Evolutionary conservation across 768 basidiomycete species (phyloP), one percentile per base, ranked within the genome.

Genomic region (Thelephora ganbajun): DNA sequence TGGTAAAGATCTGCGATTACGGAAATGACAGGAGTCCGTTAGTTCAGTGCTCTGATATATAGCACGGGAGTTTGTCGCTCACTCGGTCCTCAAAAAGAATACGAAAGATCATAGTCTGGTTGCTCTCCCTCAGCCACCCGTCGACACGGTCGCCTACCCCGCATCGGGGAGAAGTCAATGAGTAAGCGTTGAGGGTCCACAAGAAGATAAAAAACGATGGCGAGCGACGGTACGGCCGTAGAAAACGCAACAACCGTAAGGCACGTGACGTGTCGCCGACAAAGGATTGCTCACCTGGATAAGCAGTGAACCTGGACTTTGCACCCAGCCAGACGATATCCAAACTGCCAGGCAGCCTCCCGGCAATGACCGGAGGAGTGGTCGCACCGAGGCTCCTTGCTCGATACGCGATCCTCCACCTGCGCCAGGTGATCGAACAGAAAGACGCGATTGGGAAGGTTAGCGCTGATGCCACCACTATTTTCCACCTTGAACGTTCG

Each of bases 1-100:
- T 52, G 1, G 73, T 75, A 11, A 74, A 53, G 45, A 74, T 55
- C 12, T n/a, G 14, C 12, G 14, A 14, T 16, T 4, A n/a, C n/a
- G n/a, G n/a, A 9, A 30, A 30, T 30, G 9, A 4, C 26, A 30
- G 26, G 26, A 30, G 9, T 9, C 26, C 26, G 9, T 30, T 4
- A 30, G 26, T 30, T 9, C 9, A 9, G 26, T n/a, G n/a, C n/a
- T n/a, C n/a, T n/a, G n/a, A n/a, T n/a, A n/a, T n/a, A n/a, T n/a
- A n/a, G n/a, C n/a, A n/a, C n/a, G n/a, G n/a, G n/a, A n/a, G n/a
- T n/a, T n/a, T 18, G 7, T 9, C 14, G 14, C 39, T 9, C 22
- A 14, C 39, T 41, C 39, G 39, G 12, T 41, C 39, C 22, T 41
- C 39, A 14, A 41, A 41, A 2, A 41, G 14, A 41, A 41, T 41